Evolutionary conservation across 306 rosid genomes (phyloP), one percentile per base, ranked within the genome.

Genomic region (Arachis stenosperma): DNA sequence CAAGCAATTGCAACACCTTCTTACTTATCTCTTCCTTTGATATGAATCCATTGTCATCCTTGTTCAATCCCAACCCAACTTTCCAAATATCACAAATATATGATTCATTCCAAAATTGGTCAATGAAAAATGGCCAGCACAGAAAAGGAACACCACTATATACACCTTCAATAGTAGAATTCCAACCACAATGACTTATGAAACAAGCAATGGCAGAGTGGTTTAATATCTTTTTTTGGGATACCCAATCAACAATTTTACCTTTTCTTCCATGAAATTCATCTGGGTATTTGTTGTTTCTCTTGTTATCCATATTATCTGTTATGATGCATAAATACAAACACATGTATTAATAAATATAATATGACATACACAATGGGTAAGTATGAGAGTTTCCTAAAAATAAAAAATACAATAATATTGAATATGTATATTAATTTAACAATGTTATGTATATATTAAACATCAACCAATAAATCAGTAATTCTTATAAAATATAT

Each of bases 111-210:
- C 13, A 3, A 58, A 71, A 71, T 40, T 71, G 59, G 3, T 71
- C 76, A 53, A 8, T 8, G n/a, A 44, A 22, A 13, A 71, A 59
- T 44, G 76, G 67, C 76, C 76, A 71, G 43, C 67, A 59, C 82
- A 84, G 63, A 75, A 80, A 84, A 57, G 84, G 87, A 3, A 77
- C 46, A 0, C 67, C 76, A 44, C 17, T 9, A 33, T 42, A 83
- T 54, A 68, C 55, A 57, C 82, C 82, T 69, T 83, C 87, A 9
- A 77, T 42, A 0, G 69, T 58, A 29, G 84, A 83, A 30, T 76
- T 83, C 84, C 84, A 83, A 39, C 84, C 84, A 52, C 84, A 83
- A 4, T 83, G 87, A 11, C 75, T 73, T 39, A 83, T 6, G 54
- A 84, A 83, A 51, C 80, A 83, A 69, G 82, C 71, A 42, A 83